phyloP scores from a whole-genome alignment of 78 protist species.

The Cavenderia fasciculata region DNA sequence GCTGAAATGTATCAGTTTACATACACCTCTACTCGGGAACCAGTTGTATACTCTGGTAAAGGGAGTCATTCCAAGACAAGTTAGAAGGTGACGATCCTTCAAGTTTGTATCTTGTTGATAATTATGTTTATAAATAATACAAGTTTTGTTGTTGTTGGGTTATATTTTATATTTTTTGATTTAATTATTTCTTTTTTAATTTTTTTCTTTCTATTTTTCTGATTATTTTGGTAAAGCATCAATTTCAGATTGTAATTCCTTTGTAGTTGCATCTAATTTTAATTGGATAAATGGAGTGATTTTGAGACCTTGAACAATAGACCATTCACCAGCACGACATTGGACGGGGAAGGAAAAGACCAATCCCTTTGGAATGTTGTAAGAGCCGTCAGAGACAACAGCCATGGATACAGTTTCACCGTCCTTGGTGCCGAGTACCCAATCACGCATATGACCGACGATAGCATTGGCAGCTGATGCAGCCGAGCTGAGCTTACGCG shows the following conservation, averaged over 20 bases:
- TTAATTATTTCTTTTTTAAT: too few species aligned
- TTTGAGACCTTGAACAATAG: slow-evolving; percentile 79
- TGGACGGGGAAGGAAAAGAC: slow-evolving; percentile 86
- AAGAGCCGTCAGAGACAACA: slow-evolving; percentile 80
- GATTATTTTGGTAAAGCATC: too few species aligned
- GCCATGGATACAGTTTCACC: slow-evolving; percentile 82
- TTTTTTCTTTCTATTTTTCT: too few species aligned
- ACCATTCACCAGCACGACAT: slow-evolving; percentile 77
- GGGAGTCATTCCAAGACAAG: too few species aligned
- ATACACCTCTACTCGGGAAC: too few species aligned
- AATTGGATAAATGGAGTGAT: slow-evolving; percentile 73
- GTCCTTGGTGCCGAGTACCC: slow-evolving; percentile 78
- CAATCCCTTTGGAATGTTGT: slow-evolving; percentile 82
- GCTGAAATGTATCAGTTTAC: too few species aligned
- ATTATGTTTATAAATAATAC: too few species aligned
- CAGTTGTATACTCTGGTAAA: too few species aligned
- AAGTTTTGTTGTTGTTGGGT: too few species aligned
- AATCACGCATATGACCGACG: slow-evolving; percentile 79
- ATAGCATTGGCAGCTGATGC: slow-evolving; percentile 92
- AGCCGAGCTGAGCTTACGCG: slow-evolving; percentile 91
- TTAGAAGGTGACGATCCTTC: too few species aligned
- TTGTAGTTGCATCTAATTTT: slow-evolving; percentile 80
- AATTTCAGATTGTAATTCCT: slow-evolving; percentile 87
- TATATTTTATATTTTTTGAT: too few species aligned
- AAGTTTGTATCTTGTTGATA: too few species aligned